phyloP scores from a whole-genome alignment of 2,329 filamentous ascomycete genomes.

The Neoarthrinium moseri region DNA sequence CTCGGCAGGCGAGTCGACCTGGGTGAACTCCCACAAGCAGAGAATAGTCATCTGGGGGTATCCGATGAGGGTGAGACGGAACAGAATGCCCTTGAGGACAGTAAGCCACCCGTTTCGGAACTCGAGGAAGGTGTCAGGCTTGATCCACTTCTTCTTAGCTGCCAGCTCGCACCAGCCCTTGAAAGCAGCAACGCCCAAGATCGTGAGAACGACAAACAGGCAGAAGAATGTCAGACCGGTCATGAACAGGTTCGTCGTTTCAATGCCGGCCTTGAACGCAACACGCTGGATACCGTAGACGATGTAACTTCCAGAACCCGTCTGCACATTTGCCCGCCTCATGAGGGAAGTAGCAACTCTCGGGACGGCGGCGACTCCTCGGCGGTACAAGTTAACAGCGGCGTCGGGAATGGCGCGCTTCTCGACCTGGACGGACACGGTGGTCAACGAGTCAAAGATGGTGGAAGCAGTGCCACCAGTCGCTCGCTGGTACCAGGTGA shows the following conservation, averaged over 20 bases:
- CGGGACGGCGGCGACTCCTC: constrained; percentile 26
- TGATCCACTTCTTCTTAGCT: constrained; percentile 70
- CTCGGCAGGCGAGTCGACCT: constrained; percentile 74
- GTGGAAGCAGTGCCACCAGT: constrained; percentile 78
- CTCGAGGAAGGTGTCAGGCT: constrained; percentile 77
- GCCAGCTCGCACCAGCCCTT: constrained; percentile 73
- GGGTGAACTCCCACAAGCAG: constrained; percentile 82
- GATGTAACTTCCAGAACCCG: constrained; percentile 44
- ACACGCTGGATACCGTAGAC: constrained; percentile 79
- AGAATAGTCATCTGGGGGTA: constrained; percentile 83
- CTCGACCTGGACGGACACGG: constrained; percentile 72
- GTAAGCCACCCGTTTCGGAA: constrained; percentile 87
- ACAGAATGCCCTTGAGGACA: constrained; percentile 82
- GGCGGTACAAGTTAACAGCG: constrained; percentile 26
- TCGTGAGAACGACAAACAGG: constrained; percentile 70
- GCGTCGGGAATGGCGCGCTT: constrained; percentile 41
- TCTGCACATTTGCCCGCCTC: constrained; percentile 45
- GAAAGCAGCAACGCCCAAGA: constrained; percentile 69
- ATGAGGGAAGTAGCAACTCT: constrained; percentile 32
- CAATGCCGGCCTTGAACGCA: constrained; percentile 76
- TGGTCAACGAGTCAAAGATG: constrained; percentile 66
- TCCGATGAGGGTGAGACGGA: constrained; percentile 78
- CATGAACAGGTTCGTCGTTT: constrained; percentile 81
- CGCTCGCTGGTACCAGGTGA: constrained; percentile 85
- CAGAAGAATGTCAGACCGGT: constrained; percentile 81